Evolutionary conservation across 371 early-diverging fungal genomes (phyloP), one percentile per base, ranked within the genome.

Genomic region (Capillidium heterosporum): DNA sequence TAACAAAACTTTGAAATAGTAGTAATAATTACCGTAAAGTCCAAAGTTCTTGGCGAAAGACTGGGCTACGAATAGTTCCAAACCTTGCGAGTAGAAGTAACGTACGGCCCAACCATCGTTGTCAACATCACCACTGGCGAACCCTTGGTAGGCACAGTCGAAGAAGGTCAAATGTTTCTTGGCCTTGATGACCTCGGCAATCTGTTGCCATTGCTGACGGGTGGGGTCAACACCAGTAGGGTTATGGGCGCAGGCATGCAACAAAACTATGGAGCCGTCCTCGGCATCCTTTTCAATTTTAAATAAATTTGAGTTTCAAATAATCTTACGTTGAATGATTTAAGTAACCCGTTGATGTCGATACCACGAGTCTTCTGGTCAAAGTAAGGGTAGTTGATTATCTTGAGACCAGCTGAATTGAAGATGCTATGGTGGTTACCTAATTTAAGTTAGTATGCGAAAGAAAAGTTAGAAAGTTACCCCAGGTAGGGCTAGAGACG

Each of bases 111-210:
- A 82, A 17, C 93, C 92, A 69, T 96, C 96, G 47, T 76, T 69
- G 60, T 87, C 90, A 8, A 96, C 71, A 67, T 84, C 78, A 43
- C 96, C 96, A 21, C 85, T 86, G 40, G 95, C 95, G 63, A 93
- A 96, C 1, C 96, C 95, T 78, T 94, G 94, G 76, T 96, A 96
- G 48, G 96, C 96, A 65, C 85, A 88, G 67, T 96, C 96, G 65
- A 96, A 96, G 81, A 93, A 91, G 24, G 89, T 80, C 67, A 92
- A 84, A 60, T 85, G 91, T 13, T 65, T 65, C 67, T 82, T 82
- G 54, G 69, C 67, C 61, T 62, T 65, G 67, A 89, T 84, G 5
- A 85, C 81, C 19, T 81, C 73, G 28, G 89, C 91, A 56, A 96
- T 90, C 56, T 73, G 71, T 66, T 77, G 77, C 95, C 96, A 96